These are phyloP conservation scores for Mycena polygramma DNA, from an alignment of 768 basidiomycete genomes.

Conservation along the genomic window DNA sequence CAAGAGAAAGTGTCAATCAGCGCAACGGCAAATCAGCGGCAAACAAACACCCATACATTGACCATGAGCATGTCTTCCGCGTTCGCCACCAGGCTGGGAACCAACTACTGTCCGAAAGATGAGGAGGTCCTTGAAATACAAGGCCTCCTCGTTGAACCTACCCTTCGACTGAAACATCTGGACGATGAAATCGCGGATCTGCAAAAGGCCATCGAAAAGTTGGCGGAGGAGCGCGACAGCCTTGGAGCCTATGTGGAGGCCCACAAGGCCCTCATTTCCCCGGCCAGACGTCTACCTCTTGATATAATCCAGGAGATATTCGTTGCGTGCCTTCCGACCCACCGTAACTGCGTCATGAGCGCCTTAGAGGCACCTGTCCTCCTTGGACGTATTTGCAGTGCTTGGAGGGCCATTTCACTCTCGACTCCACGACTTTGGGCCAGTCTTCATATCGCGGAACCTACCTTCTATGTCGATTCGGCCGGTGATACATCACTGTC, in stretches of 20 bases:
- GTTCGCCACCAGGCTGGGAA: too few species aligned
- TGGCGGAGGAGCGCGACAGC: too few species aligned
- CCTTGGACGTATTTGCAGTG: constrained; percentile 22
- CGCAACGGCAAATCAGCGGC: too few species aligned
- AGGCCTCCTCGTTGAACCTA: too few species aligned
- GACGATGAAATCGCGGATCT: too few species aligned
- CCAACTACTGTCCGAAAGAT: too few species aligned
- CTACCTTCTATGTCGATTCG: not conserved
- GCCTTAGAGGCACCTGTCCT: constrained; percentile 17
- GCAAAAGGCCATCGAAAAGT: too few species aligned
- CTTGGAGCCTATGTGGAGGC: too few species aligned
- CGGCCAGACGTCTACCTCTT: not conserved
- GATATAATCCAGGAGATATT: constrained; percentile 28
- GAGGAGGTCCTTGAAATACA: too few species aligned
- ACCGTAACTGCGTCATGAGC: constrained; percentile 11
- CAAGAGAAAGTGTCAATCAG: too few species aligned
- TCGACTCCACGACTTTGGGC: constrained; percentile 6
- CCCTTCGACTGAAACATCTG: not conserved
- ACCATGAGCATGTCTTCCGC: too few species aligned
- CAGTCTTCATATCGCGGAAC: not conserved
- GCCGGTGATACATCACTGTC: not conserved
- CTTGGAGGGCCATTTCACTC: constrained; percentile 11
- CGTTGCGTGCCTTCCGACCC: constrained; percentile 19
- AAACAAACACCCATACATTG: not conserved
- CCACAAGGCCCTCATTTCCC: too few species aligned